Conservation (phyloP, 140 eudicot genomes). For the Oenanthe javanica region DNA sequence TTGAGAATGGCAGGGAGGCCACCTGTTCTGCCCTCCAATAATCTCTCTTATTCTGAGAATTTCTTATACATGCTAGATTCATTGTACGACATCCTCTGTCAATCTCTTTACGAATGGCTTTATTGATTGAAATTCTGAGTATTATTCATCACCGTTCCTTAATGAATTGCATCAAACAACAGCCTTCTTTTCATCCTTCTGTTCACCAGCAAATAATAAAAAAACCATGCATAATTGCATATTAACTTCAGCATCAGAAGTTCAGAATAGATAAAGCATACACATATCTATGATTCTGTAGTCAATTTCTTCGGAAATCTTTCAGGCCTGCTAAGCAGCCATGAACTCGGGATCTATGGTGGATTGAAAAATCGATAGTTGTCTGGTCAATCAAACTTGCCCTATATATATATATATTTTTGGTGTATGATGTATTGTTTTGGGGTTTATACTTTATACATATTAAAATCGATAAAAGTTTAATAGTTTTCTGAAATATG, state of each 20-base stretch:
- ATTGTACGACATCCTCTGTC: constrained; percentile 44
- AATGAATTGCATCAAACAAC: neutral
- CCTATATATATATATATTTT: neutral
- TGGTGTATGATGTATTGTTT: neutral
- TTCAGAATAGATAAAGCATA: neutral
- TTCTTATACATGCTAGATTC: constrained; percentile 98
- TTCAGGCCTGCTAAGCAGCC: neutral
- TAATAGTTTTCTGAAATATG: neutral
- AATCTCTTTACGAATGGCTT: neutral
- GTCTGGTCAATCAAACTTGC: neutral
- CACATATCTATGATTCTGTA: neutral
- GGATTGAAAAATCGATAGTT: neutral
- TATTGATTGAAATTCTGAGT: neutral
- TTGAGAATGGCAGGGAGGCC: constrained; percentile 98
- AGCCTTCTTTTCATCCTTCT: neutral
- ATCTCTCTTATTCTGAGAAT: constrained; percentile 88
- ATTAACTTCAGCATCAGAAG: neutral
- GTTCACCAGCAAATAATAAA: neutral
- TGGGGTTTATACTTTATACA: neutral
- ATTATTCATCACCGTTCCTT: neutral
- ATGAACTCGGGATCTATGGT: neutral
- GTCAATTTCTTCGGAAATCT: neutral
- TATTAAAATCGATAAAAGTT: neutral
- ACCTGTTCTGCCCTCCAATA: constrained; percentile 96
- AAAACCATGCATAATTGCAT: neutral